Conservation (phyloP, 2,329 filamentous ascomycete genomes). For the Aureobasidium namibiae region DNA sequence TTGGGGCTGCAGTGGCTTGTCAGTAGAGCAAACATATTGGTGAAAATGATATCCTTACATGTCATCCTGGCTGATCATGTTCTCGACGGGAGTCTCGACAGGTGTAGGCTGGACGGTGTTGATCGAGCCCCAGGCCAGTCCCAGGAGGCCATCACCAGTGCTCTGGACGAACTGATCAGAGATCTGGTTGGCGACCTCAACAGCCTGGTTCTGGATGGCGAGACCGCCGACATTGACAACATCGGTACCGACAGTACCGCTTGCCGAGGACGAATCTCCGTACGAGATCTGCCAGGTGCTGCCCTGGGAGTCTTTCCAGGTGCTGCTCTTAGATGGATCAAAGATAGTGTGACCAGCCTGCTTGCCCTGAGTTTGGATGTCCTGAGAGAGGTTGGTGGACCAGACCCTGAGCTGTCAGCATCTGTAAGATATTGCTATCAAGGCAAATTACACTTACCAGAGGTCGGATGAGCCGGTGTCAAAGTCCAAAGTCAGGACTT, state of each 20-base stretch:
- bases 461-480: conserved; percentile 65
- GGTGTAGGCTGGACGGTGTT: conserved; percentile 36
- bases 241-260: conserved; percentile 57
- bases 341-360: conserved; percentile 46
- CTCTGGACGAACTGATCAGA: conserved; percentile 50
- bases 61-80: conserved; percentile 54
- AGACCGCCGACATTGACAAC: conserved; percentile 55
- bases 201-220: conserved; percentile 50
- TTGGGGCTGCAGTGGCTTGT: conserved; percentile 21
- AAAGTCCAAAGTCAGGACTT: conserved; percentile 55
- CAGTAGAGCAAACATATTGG: conserved; percentile 22
- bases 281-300: conserved; percentile 59
- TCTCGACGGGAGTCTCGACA: conserved; percentile 58
- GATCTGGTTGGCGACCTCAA: conserved; percentile 55
- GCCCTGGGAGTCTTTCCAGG: conserved; percentile 43
- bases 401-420: conserved; percentile 17
- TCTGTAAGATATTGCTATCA: too few relatives aligned
- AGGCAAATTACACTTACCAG: conserved; percentile 34
- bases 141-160: conserved; percentile 56
- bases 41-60: conserved; percentile 27
- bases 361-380: conserved; percentile 22
- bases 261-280: conserved; percentile 59
- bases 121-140: conserved; percentile 47
- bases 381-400: conserved; percentile 21
- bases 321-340: conserved; percentile 52